Evolutionary conservation across 2,329 filamentous ascomycete species (phyloP).

Genomic region (Aspergillus candidus): DNA sequence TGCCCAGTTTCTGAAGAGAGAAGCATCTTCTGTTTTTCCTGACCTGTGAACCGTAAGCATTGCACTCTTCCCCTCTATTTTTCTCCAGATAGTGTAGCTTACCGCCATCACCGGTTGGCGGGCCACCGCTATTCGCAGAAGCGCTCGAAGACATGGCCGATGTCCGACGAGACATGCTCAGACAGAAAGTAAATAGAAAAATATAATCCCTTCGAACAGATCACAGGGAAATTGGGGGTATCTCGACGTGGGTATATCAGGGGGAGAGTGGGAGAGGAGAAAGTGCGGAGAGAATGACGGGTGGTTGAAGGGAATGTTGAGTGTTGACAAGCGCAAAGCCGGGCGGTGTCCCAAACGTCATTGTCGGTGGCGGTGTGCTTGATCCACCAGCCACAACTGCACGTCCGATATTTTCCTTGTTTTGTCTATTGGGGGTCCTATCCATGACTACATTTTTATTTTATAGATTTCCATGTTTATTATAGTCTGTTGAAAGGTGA

Average conservation of each 20-base stretch:
- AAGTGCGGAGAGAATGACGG: constrained; percentile 10
- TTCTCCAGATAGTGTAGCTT: constrained; percentile 13
- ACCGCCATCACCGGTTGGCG: constrained; percentile 30
- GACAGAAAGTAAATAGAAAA: constrained; percentile 7
- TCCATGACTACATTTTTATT: not conserved
- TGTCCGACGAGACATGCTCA: constrained; percentile 37
- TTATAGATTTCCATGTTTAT: not conserved
- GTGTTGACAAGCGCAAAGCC: constrained; percentile 31
- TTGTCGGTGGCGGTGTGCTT: constrained; percentile 27
- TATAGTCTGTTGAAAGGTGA: not conserved
- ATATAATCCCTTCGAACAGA: not conserved
- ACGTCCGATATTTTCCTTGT: no score
- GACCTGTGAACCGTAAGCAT: constrained; percentile 27
- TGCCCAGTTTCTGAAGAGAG: constrained; percentile 44
- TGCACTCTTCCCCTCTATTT: constrained; percentile 4
- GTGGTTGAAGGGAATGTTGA: constrained; percentile 13
- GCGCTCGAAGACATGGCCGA: constrained; percentile 29
- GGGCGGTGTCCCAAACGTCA: constrained; percentile 28
- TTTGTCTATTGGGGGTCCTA: no score
- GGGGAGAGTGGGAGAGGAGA: constrained; percentile 3
- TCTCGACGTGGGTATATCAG: not conserved
- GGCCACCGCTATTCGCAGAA: constrained; percentile 23
- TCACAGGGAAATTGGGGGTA: not conserved
- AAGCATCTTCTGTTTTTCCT: constrained; percentile 46
- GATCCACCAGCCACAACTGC: constrained; percentile 20